Percentiles rank a stretch among this genome's conserved stretches.
Evolutionary conservation across 139 green algal species (phyloP).

Genomic region (Auxenochlorella pyrenoidosa): DNA sequence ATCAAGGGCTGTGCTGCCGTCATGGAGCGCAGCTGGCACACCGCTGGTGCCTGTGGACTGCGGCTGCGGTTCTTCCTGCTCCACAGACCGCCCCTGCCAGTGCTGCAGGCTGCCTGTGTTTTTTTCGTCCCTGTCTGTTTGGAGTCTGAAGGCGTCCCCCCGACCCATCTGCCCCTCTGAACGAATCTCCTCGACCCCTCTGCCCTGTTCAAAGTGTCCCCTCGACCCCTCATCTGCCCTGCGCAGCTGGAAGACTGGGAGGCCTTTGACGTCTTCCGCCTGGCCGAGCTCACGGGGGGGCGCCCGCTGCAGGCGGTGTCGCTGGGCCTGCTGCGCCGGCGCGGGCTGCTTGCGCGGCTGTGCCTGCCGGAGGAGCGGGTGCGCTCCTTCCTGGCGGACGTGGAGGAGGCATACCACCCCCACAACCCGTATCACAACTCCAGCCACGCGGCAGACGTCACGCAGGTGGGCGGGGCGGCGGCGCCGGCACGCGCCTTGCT

Average conservation of each 20-base stretch:
- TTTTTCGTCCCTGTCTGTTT: no score
- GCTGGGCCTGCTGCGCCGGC: constrained; percentile 47
- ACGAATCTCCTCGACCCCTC: no score
- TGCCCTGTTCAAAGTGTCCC: no score
- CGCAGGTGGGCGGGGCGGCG: constrained; percentile 53
- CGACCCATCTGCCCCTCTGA: no score
- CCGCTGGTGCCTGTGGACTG: no score
- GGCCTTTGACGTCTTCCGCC: constrained; percentile 68
- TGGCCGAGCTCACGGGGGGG: constrained; percentile 44
- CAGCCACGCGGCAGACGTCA: constrained; percentile 76
- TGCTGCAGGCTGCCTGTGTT: no score
- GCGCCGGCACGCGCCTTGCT: no score
- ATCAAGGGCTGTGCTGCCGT: neutral
- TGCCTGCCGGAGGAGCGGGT: constrained; percentile 43
- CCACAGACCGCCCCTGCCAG: no score
- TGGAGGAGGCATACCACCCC: constrained; percentile 50
- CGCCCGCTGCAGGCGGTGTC: constrained; percentile 53
- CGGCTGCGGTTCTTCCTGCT: no score
- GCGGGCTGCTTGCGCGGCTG: constrained; percentile 54
- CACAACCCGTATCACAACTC: constrained; percentile 79
- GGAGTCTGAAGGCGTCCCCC: no score
- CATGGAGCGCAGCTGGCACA: neutral
- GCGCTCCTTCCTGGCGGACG: constrained; percentile 51
- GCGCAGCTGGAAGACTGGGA: constrained; percentile 65
- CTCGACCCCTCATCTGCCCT: no score